Percentiles rank a stretch among this genome's conserved stretches.
Conservation (phyloP, 331 rosid genomes). For the Quercus phellos region DNA sequence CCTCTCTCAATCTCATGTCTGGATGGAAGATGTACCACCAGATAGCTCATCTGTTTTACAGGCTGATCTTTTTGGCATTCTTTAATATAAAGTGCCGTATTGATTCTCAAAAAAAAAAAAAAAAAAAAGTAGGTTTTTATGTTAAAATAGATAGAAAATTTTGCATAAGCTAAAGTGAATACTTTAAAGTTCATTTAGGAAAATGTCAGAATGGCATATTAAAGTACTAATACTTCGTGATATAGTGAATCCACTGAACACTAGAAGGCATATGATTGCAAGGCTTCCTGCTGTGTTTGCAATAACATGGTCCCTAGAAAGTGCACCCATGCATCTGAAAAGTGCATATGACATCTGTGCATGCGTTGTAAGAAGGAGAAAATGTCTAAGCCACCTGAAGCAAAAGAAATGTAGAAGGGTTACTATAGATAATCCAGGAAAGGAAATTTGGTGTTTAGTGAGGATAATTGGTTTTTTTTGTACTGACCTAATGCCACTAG, state of each 20-base stretch:
- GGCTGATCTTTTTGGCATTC: too few species aligned
- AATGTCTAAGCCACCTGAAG: slow-evolving; percentile 29
- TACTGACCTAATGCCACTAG: slow-evolving; percentile 25
- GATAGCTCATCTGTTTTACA: too few species aligned
- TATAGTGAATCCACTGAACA: slow-evolving; percentile 31
- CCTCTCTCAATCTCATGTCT: too few species aligned
- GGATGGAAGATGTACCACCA: too few species aligned
- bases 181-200: neutral
- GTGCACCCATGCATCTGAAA: slow-evolving; percentile 28
- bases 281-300: slow-evolving; percentile 31
- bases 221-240: slow-evolving; percentile 20
- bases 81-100: too few species aligned
- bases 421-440: neutral
- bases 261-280: slow-evolving; percentile 14
- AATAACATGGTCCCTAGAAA: slow-evolving; percentile 22
- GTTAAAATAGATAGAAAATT: too few species aligned
- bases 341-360: slow-evolving; percentile 28
- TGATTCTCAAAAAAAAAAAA: too few species aligned
- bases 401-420: neutral
- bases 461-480: neutral
- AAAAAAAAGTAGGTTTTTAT: too few species aligned
- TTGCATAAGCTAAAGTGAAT: too few species aligned
- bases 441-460: neutral
- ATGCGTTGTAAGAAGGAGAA: slow-evolving; percentile 5
- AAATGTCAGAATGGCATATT: neutral